These are phyloP conservation scores for Ceratobasidium sp. DNA, from an alignment of 1,284 basidiomycete genomes.

Conservation along the genomic window DNA sequence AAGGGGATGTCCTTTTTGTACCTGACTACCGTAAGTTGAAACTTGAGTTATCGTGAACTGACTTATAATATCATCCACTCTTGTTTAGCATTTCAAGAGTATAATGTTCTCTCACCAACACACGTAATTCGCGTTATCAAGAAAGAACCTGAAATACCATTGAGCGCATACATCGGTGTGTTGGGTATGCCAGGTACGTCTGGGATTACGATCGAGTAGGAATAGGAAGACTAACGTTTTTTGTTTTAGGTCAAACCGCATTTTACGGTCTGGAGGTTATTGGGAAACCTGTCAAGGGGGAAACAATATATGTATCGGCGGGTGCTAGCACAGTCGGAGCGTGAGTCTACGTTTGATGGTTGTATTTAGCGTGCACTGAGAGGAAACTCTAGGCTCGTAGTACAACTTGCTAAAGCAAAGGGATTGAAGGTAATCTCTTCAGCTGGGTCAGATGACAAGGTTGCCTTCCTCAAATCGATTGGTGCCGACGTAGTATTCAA, in stretches of 20 bases:
- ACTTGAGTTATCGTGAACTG: background rate
- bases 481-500: slow-evolving; percentile 52
- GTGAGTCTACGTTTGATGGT: slow-evolving; percentile 47
- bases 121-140: background rate
- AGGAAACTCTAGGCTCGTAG: slow-evolving; percentile 43
- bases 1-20: slow-evolving; percentile 47
- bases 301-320: slow-evolving; percentile 58
- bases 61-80: background rate
- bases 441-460: slow-evolving; percentile 53
- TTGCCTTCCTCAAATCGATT: slow-evolving; percentile 50
- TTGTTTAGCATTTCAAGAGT: slow-evolving; percentile 5
- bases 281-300: slow-evolving; percentile 51
- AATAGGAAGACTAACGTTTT: background rate
- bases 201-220: background rate
- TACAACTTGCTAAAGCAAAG: slow-evolving; percentile 52
- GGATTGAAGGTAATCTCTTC: slow-evolving; percentile 53
- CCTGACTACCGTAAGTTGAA: background rate
- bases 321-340: slow-evolving; percentile 59
- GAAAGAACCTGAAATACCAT: background rate
- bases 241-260: slow-evolving; percentile 44
- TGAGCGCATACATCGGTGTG: slow-evolving; percentile 6
- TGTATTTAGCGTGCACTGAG: background rate
- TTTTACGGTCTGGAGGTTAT: slow-evolving; percentile 52
- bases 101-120: background rate
- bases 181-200: slow-evolving; percentile 17